Evolutionary conservation across 148 eudicot genomes (phyloP), one percentile per base, ranked within the genome.

Genomic region (Cornus controversa): DNA sequence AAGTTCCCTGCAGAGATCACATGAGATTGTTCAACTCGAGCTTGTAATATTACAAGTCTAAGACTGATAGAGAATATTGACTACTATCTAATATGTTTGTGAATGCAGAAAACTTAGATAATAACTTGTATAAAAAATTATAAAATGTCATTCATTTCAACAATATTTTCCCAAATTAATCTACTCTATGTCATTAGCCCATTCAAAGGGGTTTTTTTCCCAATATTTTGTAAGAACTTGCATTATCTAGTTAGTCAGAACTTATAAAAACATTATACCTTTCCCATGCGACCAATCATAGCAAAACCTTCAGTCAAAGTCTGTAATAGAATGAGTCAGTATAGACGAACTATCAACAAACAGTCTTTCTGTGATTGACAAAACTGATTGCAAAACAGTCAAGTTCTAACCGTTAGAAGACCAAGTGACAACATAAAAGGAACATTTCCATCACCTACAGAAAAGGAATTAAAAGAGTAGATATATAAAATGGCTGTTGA

Each of bases 241-340:
- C 25, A 60, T n/a, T 3, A 3, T 6, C 5, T 42, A 26, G 28
- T n/a, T 45, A 63, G 15, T 31, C 66, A 72, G 64, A n/a, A 66
- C 2, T 24, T 67, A 2, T 68, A 74, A 54, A 31, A 24, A 28
- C 60, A 36, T 66, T 66, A 69, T 82, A 92, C 98, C 92, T 85
- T 91, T 53, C 98, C 99, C 91, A 91, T 67, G 31, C 99, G 94
- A 64, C 99, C 99, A 84, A 96, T 93, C 97, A 96, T 89, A 36
- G 99, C 99, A 90, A 96, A 91, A 58, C 98, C 99, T 87, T 80
- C 98, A 0, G 93, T 90, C 81, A 96, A 82, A 70, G 99, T 96
- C 99, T 96, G 87, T 40, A 81, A 77, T 42, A 67, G 66, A 81
- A 66, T 68, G 42, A 65, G 80, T 67, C 71, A 69, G 45, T 47